Evolutionary conservation across 805 yeast genomes (phyloP), one percentile per base, ranked within the genome.

Genomic region (Debaryomyces castellii): DNA sequence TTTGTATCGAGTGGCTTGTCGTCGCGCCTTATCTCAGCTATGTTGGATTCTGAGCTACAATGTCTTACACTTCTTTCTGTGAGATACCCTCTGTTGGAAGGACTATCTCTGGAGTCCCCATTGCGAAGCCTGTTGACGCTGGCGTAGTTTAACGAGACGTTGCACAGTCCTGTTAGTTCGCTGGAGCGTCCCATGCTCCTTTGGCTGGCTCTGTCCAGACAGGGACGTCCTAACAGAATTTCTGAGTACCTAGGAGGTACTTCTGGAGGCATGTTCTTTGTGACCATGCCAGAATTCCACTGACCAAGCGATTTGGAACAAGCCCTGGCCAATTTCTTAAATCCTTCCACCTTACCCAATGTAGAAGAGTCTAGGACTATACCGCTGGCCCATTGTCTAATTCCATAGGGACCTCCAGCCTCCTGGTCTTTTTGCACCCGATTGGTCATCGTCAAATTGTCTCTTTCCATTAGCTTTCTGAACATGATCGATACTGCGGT

Each of bases 251-350:
- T 35, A 3, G 38, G 23, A 20, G 38, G 38, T 4, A 12, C 20
- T 5, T 18, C 17, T 20, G n/a, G 6, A 30, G 18, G 11, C 3
- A 17, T 16, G 12, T 11, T 20, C n/a, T 35, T 35, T 7, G 22
- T 5, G n/a, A 16, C 40, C 7, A 10, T 12, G 20, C 40, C n/a
- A 2, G 37, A 43, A 27, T 37, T 40, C 49, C 51, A 46, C 14
- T 49, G 50, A 5, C 34, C 30, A 4, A 48, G 14, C 4, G 51
- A 41, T 21, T 37, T 44, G 14, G 45, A 34, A 24, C 45, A 41
- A 12, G 46, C 46, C 21, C 33, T 38, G 7, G 52, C 50, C 17
- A 49, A 37, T 38, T 38, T 30, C 33, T 45, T 41, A 16, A 49
- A 32, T 2, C 52, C 50, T 11, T 30, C 44, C 22, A 40, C 42